phyloP scores from a whole-genome alignment of 805 yeast genomes.

The Suhomyces kilbournensis region DNA sequence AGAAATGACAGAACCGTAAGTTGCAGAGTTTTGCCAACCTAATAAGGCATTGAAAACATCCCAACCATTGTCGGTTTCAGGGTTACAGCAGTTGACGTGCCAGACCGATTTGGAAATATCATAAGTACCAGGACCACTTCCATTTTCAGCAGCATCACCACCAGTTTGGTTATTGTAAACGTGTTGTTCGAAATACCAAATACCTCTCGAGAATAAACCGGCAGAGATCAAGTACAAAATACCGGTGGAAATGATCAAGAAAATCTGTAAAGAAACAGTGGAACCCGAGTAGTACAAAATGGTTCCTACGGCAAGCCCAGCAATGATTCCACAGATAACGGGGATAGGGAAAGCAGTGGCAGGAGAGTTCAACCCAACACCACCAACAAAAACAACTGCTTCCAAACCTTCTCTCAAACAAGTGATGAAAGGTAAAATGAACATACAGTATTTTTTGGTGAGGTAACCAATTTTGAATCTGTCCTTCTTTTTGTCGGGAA shows the following conservation, averaged over 20 bases:
- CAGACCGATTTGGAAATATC: constrained; percentile 21
- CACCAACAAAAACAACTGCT: constrained; percentile 94
- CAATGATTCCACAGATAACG: constrained; percentile 20
- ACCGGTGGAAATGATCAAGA: constrained; percentile 24
- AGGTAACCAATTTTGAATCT: constrained; percentile 48
- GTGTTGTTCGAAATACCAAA: constrained; percentile 21
- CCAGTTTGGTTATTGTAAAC: constrained; percentile 16
- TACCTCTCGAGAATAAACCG: constrained; percentile 24
- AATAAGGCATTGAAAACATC: constrained; percentile 25
- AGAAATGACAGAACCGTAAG: constrained; percentile 24
- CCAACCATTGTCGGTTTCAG: constrained; percentile 24
- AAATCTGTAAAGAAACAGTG: constrained; percentile 19
- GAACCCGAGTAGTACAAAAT: constrained; percentile 23
- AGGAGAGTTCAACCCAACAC: constrained; percentile 68
- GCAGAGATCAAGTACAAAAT: constrained; percentile 24
- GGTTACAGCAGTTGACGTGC: constrained; percentile 30
- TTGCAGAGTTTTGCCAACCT: constrained; percentile 29
- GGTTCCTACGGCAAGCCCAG: constrained; percentile 20
- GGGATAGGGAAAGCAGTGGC: constrained; percentile 25
- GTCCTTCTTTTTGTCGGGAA: constrained; percentile 12
- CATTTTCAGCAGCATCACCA: constrained; percentile 25
- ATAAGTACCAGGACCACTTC: constrained; percentile 27
- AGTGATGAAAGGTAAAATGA: constrained; percentile 84
- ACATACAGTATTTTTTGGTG: constrained; percentile 79
- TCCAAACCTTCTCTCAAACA: constrained; percentile 95